These are phyloP conservation scores for Schizonepeta tenuifolia DNA, from an alignment of 257 asterid species.

Conservation along the genomic window DNA sequence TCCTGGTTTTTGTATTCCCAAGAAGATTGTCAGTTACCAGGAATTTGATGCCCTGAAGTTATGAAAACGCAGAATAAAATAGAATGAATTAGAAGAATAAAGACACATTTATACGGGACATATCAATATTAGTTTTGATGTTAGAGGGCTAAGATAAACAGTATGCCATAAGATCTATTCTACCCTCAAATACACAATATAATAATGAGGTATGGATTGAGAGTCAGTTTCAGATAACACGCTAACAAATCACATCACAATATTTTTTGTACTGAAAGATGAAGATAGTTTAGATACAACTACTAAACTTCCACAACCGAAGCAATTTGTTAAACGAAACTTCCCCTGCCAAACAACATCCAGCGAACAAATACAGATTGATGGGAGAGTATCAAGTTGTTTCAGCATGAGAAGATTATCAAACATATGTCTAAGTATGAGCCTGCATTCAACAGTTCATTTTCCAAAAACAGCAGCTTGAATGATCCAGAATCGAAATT, in stretches of 20 bases:
- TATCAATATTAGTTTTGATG: background rate
- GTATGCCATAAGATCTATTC: background rate
- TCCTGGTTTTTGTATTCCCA: constrained; percentile 26
- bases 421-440: background rate
- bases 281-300: background rate
- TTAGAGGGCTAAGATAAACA: background rate
- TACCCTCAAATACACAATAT: background rate
- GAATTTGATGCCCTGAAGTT: constrained; percentile 32
- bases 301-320: background rate
- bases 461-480: background rate
- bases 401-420: constrained; percentile 2
- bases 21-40: constrained; percentile 24
- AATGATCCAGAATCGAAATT: constrained; percentile 9
- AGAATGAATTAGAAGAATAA: background rate
- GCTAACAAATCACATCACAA: background rate
- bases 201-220: background rate
- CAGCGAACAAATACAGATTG: constrained; percentile 11
- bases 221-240: background rate
- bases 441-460: background rate
- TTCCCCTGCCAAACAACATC: background rate
- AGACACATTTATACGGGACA: background rate
- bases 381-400: background rate
- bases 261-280: background rate
- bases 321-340: background rate
- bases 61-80: background rate